Conservation (phyloP, 192 early-diverging fungal species). For the Coemansia reversa region DNA sequence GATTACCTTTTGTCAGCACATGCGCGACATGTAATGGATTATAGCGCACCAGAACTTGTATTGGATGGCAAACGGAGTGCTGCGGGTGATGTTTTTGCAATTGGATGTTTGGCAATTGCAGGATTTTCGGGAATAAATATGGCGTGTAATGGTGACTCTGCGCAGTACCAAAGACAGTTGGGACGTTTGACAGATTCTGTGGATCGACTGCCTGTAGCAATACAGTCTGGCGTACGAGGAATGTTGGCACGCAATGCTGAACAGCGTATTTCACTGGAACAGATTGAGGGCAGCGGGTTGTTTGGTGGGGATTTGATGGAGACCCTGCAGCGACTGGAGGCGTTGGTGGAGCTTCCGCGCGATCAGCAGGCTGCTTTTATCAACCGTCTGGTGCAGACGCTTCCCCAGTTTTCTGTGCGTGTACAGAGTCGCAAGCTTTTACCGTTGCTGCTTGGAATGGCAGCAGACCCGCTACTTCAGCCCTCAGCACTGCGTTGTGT, state of each 20-base stretch:
- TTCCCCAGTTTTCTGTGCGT: slow-evolving; percentile 71
- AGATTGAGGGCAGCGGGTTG: slow-evolving; percentile 68
- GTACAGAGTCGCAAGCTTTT: slow-evolving; percentile 72
- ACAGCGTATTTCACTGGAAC: slow-evolving; percentile 58
- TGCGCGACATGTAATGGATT: slow-evolving; percentile 62
- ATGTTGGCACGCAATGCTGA: slow-evolving; percentile 59
- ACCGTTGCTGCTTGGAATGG: slow-evolving; percentile 65
- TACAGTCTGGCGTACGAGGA: slow-evolving; percentile 52
- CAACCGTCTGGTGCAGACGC: slow-evolving; percentile 67
- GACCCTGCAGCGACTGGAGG: slow-evolving; percentile 76
- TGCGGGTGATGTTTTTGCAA: slow-evolving; percentile 73
- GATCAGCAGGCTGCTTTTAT: slow-evolving; percentile 80
- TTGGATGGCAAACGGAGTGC: slow-evolving; percentile 57
- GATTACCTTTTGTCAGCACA: slow-evolving; percentile 60
- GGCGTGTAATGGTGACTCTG: slow-evolving; percentile 62
- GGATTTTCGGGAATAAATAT: slow-evolving; percentile 59
- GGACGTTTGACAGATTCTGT: slow-evolving; percentile 38
- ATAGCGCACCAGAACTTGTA: slow-evolving; percentile 68
- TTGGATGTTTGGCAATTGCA: slow-evolving; percentile 76
- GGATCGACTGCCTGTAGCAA: slow-evolving; percentile 55
- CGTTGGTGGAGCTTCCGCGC: slow-evolving; percentile 72
- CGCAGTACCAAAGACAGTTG: slow-evolving; percentile 62
- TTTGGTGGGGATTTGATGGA: slow-evolving; percentile 81
- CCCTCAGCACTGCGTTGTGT: slow-evolving; percentile 76
- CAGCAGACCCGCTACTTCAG: slow-evolving; percentile 72